A percentile compares a stretch with the other conserved stretches of the same genome.
Conservation (phyloP, 495 filamentous ascomycete species). For the Hypoxylon fragiforme region DNA sequence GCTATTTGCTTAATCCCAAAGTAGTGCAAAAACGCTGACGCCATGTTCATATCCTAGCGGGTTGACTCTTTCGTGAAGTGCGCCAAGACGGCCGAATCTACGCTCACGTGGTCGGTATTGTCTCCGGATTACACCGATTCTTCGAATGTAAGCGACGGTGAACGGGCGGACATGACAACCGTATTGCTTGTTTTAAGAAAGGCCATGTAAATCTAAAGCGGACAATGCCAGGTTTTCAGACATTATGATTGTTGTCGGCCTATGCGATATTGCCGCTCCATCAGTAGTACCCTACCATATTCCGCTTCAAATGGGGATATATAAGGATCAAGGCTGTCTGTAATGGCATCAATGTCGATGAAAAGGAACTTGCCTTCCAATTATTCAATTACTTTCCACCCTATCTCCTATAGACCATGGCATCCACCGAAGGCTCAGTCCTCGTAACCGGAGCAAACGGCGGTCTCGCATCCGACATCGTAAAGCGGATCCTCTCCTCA, state of each 20-base stretch:
- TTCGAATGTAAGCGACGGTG: conserved; percentile 6
- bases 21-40: no score
- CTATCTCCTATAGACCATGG: conserved; percentile 21
- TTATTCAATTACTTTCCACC: background rate
- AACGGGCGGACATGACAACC: background rate
- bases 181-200: no score
- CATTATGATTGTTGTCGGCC: no score
- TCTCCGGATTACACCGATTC: background rate
- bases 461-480: conserved; percentile 52
- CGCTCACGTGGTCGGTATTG: conserved; percentile 12
- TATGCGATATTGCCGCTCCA: no score
- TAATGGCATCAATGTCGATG: background rate
- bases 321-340: background rate
- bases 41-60: background rate
- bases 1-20: no score
- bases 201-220: no score
- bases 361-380: background rate
- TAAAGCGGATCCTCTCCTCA: conserved; percentile 46
- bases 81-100: background rate
- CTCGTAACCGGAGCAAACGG: conserved; percentile 60
- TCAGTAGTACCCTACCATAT: background rate
- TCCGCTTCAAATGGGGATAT: background rate
- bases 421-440: conserved; percentile 45
- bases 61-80: background rate
- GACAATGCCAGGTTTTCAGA: no score